Evolutionary conservation across 306 rosid species (phyloP).

Genomic region (Cajanus cajan): DNA sequence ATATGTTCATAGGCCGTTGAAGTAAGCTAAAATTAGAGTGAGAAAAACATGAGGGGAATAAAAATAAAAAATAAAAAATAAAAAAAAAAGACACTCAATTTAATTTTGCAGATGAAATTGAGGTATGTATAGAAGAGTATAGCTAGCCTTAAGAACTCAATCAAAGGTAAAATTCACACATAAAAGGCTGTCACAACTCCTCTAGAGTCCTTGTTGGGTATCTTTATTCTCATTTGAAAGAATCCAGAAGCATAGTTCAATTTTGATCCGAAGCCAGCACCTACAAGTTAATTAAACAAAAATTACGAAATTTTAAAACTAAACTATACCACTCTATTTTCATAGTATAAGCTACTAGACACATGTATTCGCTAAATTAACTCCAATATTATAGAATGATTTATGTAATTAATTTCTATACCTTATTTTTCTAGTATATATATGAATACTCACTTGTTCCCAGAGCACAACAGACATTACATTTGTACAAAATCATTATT

Average conservation of each 20-base stretch:
- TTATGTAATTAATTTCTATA: background rate
- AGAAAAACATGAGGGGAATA: too few species aligned
- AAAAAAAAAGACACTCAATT: background rate
- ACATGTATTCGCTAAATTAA: background rate
- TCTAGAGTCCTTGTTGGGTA: constrained; percentile 37
- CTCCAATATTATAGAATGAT: background rate
- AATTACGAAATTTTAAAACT: background rate
- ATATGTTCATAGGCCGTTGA: background rate
- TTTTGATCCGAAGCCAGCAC: constrained; percentile 50
- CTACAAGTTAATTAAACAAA: background rate
- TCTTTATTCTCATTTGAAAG: constrained; percentile 44
- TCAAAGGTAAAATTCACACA: constrained; percentile 2
- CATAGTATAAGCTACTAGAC: background rate
- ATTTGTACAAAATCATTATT: background rate
- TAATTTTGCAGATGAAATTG: background rate
- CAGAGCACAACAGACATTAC: background rate
- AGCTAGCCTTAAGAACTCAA: background rate
- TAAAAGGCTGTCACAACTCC: constrained; percentile 48
- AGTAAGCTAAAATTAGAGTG: constrained; percentile 8
- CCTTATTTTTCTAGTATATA: background rate
- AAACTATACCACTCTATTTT: background rate
- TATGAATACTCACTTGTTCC: background rate
- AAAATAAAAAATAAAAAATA: too few species aligned
- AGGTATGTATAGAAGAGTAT: background rate
- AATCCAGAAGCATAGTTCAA: constrained; percentile 46